Evolutionary conservation across 73 alveolate genomes (phyloP).

Genomic region (Tetrahymena thermophila): DNA sequence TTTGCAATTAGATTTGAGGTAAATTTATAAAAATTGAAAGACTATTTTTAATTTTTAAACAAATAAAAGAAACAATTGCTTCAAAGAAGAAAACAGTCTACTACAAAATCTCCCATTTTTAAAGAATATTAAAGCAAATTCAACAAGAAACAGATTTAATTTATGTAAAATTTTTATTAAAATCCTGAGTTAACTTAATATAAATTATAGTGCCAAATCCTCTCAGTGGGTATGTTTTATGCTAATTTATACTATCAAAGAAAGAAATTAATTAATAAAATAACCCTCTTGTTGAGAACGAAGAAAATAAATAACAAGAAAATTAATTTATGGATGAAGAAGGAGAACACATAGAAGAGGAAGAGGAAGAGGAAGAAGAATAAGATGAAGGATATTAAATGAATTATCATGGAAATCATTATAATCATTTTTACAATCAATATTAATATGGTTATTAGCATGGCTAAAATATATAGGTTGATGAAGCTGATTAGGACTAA

Average conservation of each 20-base stretch:
- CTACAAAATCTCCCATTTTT: background rate
- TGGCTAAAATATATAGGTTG: background rate
- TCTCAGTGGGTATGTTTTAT: background rate
- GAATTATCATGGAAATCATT: background rate
- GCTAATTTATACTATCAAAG: background rate
- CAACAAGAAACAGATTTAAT: background rate
- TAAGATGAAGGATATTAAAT: background rate
- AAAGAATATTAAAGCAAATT: background rate
- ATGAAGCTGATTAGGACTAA: background rate
- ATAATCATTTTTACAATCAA: background rate
- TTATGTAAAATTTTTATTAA: background rate
- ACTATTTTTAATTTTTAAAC: background rate
- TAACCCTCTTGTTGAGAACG: background rate
- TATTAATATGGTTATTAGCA: too few relatives aligned
- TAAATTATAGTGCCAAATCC: background rate
- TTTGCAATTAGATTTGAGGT: background rate
- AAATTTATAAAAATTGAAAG: background rate
- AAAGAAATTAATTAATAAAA: background rate
- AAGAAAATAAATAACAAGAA: background rate
- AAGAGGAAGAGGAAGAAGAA: background rate
- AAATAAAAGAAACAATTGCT: background rate
- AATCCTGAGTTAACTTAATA: background rate
- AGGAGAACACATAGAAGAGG: background rate
- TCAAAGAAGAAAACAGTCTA: background rate
- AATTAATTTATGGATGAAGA: background rate